Evolutionary conservation across 192 early-diverging fungal genomes (phyloP).

Genomic region (Backusella liffmaniae): DNA sequence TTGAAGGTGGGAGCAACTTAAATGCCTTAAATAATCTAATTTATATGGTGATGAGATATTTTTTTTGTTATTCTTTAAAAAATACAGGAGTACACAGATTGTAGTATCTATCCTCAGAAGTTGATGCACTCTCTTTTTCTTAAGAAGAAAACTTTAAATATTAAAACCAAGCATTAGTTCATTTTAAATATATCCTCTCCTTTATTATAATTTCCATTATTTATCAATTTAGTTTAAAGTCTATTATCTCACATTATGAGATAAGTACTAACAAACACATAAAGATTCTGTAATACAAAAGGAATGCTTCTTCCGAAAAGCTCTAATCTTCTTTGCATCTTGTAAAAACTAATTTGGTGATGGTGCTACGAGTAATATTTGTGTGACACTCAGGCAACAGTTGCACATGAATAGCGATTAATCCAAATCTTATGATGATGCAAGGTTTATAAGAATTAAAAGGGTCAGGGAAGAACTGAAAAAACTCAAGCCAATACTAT

Average conservation of each 20-base stretch:
- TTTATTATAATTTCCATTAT: not conserved
- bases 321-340: not conserved
- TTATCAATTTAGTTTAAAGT: not conserved
- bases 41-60: not conserved
- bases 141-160: not conserved
- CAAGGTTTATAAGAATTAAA: not conserved
- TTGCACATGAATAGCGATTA: not conserved
- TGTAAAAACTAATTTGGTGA: not conserved
- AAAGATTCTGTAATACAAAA: not conserved
- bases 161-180: not conserved
- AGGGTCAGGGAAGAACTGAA: not conserved
- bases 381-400: not conserved
- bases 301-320: constrained; percentile 1
- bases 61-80: not conserved
- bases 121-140: not conserved
- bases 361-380: not conserved
- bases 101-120: not conserved
- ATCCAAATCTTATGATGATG: not conserved
- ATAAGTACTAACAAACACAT: not conserved
- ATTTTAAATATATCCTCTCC: not conserved
- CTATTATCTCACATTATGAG: not conserved
- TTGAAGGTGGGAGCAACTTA: not conserved
- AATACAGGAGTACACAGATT: not conserved
- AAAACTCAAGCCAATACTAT: not conserved
- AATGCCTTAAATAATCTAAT: not conserved